These are phyloP conservation scores for Halophytophthora polymorphica DNA, from an alignment of 352 stramenopile species.

Conservation along the genomic window DNA sequence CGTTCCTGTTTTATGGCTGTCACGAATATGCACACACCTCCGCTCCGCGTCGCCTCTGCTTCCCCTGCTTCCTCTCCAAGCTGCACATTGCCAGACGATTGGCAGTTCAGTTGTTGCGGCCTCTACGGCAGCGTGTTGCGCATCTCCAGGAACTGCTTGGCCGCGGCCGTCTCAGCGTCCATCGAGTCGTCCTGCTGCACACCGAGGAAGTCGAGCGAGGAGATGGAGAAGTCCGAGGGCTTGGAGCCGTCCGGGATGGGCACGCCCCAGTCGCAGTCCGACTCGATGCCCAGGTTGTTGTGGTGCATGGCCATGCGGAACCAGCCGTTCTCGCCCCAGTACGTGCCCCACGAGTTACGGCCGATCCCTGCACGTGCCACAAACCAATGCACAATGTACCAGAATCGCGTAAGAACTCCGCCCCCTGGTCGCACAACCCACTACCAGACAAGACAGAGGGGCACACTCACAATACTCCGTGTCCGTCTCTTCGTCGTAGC, in stretches of 20 bases:
- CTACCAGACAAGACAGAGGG: background rate
- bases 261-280: slow-evolving; percentile 88
- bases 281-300: slow-evolving; percentile 89
- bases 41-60: background rate
- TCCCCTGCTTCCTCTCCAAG: background rate
- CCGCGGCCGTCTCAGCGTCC: background rate
- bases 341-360: slow-evolving; percentile 91
- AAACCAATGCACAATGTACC: slow-evolving; percentile 6
- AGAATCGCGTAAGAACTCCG: background rate
- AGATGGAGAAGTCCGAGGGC: slow-evolving; percentile 38
- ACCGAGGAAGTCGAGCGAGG: slow-evolving; percentile 21
- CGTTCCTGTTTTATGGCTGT: background rate
- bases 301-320: slow-evolving; percentile 90
- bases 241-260: slow-evolving; percentile 79
- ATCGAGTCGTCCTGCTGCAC: slow-evolving; percentile 8
- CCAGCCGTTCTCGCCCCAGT: slow-evolving; percentile 92
- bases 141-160: slow-evolving; percentile 18
- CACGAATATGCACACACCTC: slow-evolving; percentile 9
- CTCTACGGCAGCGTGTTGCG: slow-evolving; percentile 10
- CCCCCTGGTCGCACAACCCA: background rate
- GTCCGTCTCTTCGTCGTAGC: slow-evolving; percentile 78
- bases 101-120: background rate
- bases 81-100: too few species aligned
- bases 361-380: slow-evolving; percentile 60
- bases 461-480: slow-evolving; percentile 84